A percentile compares a stretch with the other conserved stretches of the same genome.
Evolutionary conservation across 495 filamentous ascomycete species (phyloP).

Genomic region (Aspergillus asperescens): DNA sequence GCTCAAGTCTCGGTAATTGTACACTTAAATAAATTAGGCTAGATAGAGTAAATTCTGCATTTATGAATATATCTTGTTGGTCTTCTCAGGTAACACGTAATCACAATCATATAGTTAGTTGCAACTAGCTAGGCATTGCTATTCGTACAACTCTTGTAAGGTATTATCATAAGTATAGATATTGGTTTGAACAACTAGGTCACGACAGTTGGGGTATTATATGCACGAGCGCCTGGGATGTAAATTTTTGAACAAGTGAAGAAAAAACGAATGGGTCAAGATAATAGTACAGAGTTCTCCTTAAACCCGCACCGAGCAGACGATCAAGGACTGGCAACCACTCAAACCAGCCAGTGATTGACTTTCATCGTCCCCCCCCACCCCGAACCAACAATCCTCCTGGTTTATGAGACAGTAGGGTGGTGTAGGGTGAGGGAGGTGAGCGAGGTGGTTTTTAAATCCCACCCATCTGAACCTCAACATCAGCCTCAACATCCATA

Average conservation of each 20-base stretch:
- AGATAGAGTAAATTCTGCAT: slow-evolving; percentile 9
- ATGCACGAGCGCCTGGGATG: slow-evolving; percentile 3
- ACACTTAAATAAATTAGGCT: not conserved
- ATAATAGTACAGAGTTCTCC: too few relatives aligned
- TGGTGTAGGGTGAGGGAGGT: not conserved
- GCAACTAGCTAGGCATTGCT: not conserved
- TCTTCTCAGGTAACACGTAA: not conserved
- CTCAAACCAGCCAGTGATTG: not conserved
- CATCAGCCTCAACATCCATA: slow-evolving; percentile 20
- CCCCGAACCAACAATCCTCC: not conserved
- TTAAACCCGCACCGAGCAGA: too few relatives aligned
- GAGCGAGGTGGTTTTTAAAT: not conserved
- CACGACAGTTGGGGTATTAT: slow-evolving; percentile 1
- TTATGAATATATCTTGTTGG: not conserved
- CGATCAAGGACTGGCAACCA: not conserved
- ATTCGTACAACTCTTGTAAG: not conserved
- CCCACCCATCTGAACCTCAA: slow-evolving; percentile 19
- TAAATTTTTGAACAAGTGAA: not conserved
- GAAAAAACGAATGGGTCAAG: not conserved
- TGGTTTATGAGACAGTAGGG: not conserved
- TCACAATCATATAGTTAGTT: not conserved
- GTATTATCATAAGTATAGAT: not conserved
- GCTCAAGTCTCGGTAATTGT: not conserved
- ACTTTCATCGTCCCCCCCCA: not conserved
- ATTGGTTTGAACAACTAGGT: not conserved